Percentiles rank a stretch among this genome's conserved stretches.
Conservation (phyloP, 1,139 yeast genomes). For the Debaryomyces fabryi region DNA sequence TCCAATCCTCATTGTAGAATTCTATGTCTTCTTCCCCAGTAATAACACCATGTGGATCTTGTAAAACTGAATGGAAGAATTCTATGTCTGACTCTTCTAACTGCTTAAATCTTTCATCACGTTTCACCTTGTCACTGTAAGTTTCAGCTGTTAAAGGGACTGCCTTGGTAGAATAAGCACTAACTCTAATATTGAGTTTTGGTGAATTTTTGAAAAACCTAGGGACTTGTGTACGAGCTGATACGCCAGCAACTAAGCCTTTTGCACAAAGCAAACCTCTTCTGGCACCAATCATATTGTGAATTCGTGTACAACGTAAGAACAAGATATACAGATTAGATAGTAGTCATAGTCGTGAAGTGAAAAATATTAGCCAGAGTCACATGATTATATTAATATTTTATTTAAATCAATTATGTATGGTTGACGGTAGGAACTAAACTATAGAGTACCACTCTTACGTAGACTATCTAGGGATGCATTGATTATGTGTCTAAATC, state of each 20-base stretch:
- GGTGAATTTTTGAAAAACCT: constrained; percentile 3
- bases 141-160: constrained; percentile 66
- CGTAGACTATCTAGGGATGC: constrained; percentile 50
- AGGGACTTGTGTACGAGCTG: constrained; percentile 3
- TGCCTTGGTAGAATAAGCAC: constrained; percentile 35
- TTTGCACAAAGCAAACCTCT: constrained; percentile 2
- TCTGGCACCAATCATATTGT: constrained; percentile 3
- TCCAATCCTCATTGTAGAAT: constrained; percentile 90
- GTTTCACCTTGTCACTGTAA: constrained; percentile 54
- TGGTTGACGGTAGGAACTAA: background rate
- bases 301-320: background rate
- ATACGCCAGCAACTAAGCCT: background rate
- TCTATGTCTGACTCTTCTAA: constrained; percentile 61
- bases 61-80: constrained; percentile 60
- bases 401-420: background rate
- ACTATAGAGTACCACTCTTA: constrained; percentile 10
- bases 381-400: constrained; percentile 2
- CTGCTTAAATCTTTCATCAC: constrained; percentile 48
- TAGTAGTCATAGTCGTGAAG: background rate
- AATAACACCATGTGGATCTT: constrained; percentile 49
- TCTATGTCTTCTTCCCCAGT: constrained; percentile 65
- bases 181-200: background rate
- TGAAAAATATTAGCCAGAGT: constrained; percentile 1
- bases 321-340: background rate
- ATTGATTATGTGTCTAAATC: constrained; percentile 64